phyloP scores from a whole-genome alignment of 1,139 yeast species.

The Candida buenavistaensis region DNA sequence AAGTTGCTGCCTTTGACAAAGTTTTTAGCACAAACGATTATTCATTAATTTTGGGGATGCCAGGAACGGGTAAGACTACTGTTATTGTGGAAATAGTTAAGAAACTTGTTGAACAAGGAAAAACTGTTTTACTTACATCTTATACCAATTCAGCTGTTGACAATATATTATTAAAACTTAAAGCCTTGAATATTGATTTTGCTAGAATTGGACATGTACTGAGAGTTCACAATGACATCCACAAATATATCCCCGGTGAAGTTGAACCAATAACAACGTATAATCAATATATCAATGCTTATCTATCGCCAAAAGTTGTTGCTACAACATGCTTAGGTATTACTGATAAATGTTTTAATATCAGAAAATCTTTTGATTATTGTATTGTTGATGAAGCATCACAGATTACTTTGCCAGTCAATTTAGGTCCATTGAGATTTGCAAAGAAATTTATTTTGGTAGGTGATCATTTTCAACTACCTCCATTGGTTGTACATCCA shows the following conservation, averaged over 20 bases:
- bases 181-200: constrained; percentile 46
- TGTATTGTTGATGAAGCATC: constrained; percentile 97
- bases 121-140: constrained; percentile 75
- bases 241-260: constrained; percentile 50
- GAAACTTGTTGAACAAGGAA: constrained; percentile 56
- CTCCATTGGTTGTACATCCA: constrained; percentile 74
- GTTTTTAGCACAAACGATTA: constrained; percentile 72
- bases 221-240: constrained; percentile 64
- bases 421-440: constrained; percentile 80
- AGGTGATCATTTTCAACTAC: constrained; percentile 92
- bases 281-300: constrained; percentile 44
- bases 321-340: constrained; percentile 89
- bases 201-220: constrained; percentile 58
- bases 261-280: constrained; percentile 39
- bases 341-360: constrained; percentile 57
- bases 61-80: constrained; percentile 98
- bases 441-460: constrained; percentile 83
- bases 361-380: constrained; percentile 72
- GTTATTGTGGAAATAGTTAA: constrained; percentile 77
- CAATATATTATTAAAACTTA: constrained; percentile 75
- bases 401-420: constrained; percentile 87
- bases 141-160: constrained; percentile 97
- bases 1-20: constrained; percentile 62
- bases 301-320: constrained; percentile 66
- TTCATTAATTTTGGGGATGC: constrained; percentile 89